Conservation (phyloP, 2,329 filamentous ascomycete species). For the Botryotinia convoluta region DNA sequence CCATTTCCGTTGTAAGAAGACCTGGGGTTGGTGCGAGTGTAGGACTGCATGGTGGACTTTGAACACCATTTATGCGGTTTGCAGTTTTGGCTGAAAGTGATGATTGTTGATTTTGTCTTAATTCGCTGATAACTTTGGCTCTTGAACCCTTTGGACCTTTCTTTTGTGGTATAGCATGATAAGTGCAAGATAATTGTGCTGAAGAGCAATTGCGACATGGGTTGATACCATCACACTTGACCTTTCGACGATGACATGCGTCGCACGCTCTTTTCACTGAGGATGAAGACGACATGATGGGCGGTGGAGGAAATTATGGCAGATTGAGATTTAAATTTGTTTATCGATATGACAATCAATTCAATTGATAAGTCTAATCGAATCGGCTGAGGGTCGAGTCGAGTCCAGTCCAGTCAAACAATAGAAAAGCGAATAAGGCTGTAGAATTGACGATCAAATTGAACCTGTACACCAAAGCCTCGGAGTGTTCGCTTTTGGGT, state of each 20-base stretch:
- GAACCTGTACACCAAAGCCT: not conserved
- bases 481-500: not conserved
- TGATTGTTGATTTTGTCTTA: conserved; percentile 67
- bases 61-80: conserved; percentile 56
- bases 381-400: not conserved
- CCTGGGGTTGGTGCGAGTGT: conserved; percentile 56
- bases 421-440: conserved; percentile 1
- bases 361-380: not conserved
- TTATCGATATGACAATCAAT: not conserved
- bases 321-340: not conserved
- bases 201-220: conserved; percentile 70
- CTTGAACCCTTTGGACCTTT: conserved; percentile 73
- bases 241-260: conserved; percentile 71
- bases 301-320: not conserved
- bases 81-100: conserved; percentile 62
- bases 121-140: conserved; percentile 72
- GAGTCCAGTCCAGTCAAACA: not conserved
- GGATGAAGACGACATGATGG: conserved; percentile 33
- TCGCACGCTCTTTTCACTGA: conserved; percentile 62
- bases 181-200: conserved; percentile 66
- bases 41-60: conserved; percentile 47
- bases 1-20: conserved; percentile 58
- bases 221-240: conserved; percentile 69
- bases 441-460: not conserved
- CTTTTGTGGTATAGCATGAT: conserved; percentile 73